phyloP scores from a whole-genome alignment of 176 grass and related monocot genomes.

The Canna indica region DNA sequence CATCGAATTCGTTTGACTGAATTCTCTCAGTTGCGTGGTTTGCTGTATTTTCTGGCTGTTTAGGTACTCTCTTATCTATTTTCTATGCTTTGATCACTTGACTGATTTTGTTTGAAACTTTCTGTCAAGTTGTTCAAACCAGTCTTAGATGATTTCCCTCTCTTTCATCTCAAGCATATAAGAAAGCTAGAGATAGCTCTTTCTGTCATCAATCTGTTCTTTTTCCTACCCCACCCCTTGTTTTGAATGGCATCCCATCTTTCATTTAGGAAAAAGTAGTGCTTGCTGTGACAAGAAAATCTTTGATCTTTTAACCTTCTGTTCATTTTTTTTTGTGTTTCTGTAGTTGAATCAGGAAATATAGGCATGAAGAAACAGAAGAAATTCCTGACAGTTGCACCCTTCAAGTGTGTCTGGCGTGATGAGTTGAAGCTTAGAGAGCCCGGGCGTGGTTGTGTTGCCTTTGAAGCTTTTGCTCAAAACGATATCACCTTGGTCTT shows the following conservation, averaged over 20 bases:
- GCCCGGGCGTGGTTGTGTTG: conserved; percentile 66
- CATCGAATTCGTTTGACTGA: not conserved
- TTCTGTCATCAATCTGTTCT: too few species aligned
- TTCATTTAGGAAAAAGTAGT: too few species aligned
- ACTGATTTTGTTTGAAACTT: not conserved
- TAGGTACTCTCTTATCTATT: not conserved
- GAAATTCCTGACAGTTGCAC: conserved; percentile 73
- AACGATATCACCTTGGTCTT: conserved; percentile 95
- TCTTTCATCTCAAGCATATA: not conserved
- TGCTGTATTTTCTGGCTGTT: not conserved
- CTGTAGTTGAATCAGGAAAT: conserved; percentile 15
- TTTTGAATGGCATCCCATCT: too few species aligned
- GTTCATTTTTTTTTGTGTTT: not conserved
- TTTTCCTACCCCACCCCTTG: too few species aligned
- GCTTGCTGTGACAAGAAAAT: too few species aligned
- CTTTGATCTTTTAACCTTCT: not conserved
- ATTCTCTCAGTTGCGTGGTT: not conserved
- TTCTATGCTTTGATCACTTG: not conserved
- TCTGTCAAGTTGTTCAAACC: not conserved
- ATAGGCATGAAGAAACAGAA: conserved; percentile 51
- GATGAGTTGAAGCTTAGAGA: conserved; percentile 69
- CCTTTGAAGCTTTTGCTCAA: conserved; percentile 81
- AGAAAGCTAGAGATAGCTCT: too few species aligned
- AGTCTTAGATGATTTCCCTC: not conserved
- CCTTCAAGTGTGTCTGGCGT: conserved; percentile 72